Base-by-base conservation (phyloP, 495 filamentous ascomycete species). In the Penicillium bialowiezense region DNA sequence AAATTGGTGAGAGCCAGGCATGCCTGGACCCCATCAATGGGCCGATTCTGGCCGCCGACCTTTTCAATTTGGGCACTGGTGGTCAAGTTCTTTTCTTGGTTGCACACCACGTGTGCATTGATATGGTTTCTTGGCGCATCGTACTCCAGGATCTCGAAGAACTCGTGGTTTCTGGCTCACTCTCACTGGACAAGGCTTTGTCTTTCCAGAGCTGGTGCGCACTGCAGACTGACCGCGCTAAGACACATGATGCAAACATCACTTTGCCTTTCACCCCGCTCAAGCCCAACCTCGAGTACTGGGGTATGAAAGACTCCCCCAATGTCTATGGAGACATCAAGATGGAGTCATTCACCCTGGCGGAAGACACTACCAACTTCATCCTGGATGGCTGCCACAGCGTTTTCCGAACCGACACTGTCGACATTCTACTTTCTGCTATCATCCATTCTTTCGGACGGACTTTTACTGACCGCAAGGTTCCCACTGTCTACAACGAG, bases 81-180 rank as follows among this genome's bases (percentile, higher is more conserved):
- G 69, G 73, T 20, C 82, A 86, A 38, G 60, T 82, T 23, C 62
- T 89, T 3, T 86, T 85, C 60, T 62, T 90, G 18, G 73, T 74
- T 0, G 83, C 78, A n/a, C 83, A 87, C 56, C 86, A 89, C 52
- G 68, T 88, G 0, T 82, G 81, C 15, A 73, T 89, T 43, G 87
- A 90, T 56, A 76, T 87, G 39, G 79, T 85, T 0, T 89, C 87
- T 2, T 89, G 85, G 85, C 73, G 80, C 21, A 73, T 86, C 46
- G 77, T 89, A 26, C 71, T 86, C 13, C 70, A 85, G 23, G 87
- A 90, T 44, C 59, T 89, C 2, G 79, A 87, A 51, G 79, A 86
- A 36, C 60, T 83, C 2, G 62, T 90, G n/a, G 54, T 70, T 5
- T 58, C 64, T 14, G 69, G 71, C 2, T 63, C 67, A 12, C 37